Conservation (phyloP, 2,329 filamentous ascomycete genomes). For the Pleomassaria siparia region DNA sequence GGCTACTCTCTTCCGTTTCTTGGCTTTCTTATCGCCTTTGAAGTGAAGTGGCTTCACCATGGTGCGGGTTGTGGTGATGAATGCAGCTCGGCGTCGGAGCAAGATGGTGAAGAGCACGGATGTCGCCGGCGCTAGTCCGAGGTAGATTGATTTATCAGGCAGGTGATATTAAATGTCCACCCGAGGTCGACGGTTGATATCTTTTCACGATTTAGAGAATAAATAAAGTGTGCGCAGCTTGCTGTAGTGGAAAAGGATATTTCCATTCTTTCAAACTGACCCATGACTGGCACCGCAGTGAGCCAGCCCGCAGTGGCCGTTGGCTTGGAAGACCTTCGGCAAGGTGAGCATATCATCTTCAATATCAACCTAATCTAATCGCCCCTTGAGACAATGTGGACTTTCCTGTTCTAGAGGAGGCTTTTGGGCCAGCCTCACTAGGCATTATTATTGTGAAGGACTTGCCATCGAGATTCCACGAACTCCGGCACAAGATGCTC, state of each 20-base stretch:
- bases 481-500: constrained; percentile 72
- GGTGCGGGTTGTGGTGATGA: constrained; percentile 7
- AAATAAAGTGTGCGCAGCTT: constrained; percentile 12
- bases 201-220: constrained; percentile 10
- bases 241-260: background rate
- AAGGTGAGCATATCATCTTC: constrained; percentile 40
- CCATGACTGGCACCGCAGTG: constrained; percentile 20
- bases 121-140: constrained; percentile 23
- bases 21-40: constrained; percentile 95
- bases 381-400: constrained; percentile 60
- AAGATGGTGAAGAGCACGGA: constrained; percentile 1
- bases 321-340: constrained; percentile 45
- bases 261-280: constrained; percentile 11
- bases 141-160: constrained; percentile 28
- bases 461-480: constrained; percentile 70
- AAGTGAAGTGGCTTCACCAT: constrained; percentile 93
- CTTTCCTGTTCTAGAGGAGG: constrained; percentile 69
- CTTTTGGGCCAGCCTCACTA: constrained; percentile 86
- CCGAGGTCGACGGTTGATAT: background rate
- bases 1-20: constrained; percentile 80
- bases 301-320: constrained; percentile 36
- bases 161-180: constrained; percentile 20
- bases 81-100: background rate
- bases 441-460: constrained; percentile 94
- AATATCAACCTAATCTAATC: constrained; percentile 6